phyloP scores from a whole-genome alignment of 306 rosid genomes.

The Lathyrus tuberosus region DNA sequence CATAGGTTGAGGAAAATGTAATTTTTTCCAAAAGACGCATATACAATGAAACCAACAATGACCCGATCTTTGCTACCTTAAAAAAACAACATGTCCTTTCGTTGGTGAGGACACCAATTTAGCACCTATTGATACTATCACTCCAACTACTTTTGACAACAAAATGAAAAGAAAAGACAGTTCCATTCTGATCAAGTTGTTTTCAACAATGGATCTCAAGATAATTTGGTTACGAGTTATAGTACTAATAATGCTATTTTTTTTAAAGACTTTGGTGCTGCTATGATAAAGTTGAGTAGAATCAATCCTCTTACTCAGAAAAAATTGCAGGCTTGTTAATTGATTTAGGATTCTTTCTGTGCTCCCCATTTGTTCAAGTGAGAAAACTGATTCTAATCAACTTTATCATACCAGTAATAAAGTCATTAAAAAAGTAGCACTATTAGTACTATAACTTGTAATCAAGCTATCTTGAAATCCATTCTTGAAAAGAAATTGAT shows the following conservation, averaged over 20 bases:
- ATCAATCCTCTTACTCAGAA: constrained; percentile 69
- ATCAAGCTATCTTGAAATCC: too few species aligned
- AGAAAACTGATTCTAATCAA: constrained; percentile 64
- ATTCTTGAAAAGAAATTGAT: too few species aligned
- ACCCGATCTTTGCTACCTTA: constrained; percentile 51
- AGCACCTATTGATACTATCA: constrained; percentile 60
- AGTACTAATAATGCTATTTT: constrained; percentile 42
- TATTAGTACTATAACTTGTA: constrained; percentile 44
- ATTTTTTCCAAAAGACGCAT: constrained; percentile 58
- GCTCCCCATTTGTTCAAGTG: constrained; percentile 62
- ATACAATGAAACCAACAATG: constrained; percentile 72
- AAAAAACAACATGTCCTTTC: constrained; percentile 53
- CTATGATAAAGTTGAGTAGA: constrained; percentile 70
- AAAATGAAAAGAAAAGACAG: constrained; percentile 54
- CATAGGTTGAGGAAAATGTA: constrained; percentile 59
- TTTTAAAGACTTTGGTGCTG: constrained; percentile 59
- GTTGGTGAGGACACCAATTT: constrained; percentile 57
- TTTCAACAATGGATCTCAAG: constrained; percentile 62
- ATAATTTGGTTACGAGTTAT: constrained; percentile 59
- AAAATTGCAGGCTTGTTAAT: constrained; percentile 64
- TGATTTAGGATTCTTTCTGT: constrained; percentile 51
- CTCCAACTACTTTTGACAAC: constrained; percentile 54
- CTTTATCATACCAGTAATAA: constrained; percentile 71
- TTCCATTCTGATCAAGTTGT: constrained; percentile 80
- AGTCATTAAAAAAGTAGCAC: constrained; percentile 51